Evolutionary conservation across 148 eudicot species (phyloP), one percentile per base, ranked within the genome.

Genomic region (Spergularia bocconei): DNA sequence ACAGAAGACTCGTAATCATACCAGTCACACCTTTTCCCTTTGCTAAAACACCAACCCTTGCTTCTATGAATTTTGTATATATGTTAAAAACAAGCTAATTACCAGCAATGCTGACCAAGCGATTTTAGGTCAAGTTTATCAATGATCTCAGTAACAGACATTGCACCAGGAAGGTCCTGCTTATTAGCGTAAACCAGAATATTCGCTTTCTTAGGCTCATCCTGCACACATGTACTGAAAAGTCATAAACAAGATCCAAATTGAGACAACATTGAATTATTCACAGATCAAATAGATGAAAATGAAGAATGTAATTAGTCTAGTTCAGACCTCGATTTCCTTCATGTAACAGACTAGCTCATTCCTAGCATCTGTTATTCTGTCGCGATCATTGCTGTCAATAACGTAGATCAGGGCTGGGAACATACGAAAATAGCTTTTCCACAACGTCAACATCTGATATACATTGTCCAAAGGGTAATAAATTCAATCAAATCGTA

Each of bases 141-240:
- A 54, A 84, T 83, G 38, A 86, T 70, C 77, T 86, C 91, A 54
- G 88, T 69, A 61, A 85, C 84, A 51, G 66, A 60, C 90, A 88
- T 81, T 13, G 88, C 88, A 83, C 75, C 83, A n/a, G 88, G 88
- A 78, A 86, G 88, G 74, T 86, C 90, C 74, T 86, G 92, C 77
- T 88, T 88, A 56, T 88, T 88, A 47, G 92, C 92, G 78, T 86
- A 83, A 15, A 88, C 87, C 41, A 88, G 38, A 52, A 79, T 20
- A 21, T 64, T 15, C n/a, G 56, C 74, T 51, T 74, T 77, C 74
- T 15, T 63, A 53, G 57, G 48, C 29, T 50, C 25, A 61, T 61
- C 80, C 80, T 77, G 36, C 29, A 59, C 36, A 7, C 23, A 44
- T 23, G 5, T 6, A 11, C 7, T 11, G 9, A 57, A 57, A 29